Conservation (phyloP, 1,284 basidiomycete species). For the Trametes versicolor region DNA sequence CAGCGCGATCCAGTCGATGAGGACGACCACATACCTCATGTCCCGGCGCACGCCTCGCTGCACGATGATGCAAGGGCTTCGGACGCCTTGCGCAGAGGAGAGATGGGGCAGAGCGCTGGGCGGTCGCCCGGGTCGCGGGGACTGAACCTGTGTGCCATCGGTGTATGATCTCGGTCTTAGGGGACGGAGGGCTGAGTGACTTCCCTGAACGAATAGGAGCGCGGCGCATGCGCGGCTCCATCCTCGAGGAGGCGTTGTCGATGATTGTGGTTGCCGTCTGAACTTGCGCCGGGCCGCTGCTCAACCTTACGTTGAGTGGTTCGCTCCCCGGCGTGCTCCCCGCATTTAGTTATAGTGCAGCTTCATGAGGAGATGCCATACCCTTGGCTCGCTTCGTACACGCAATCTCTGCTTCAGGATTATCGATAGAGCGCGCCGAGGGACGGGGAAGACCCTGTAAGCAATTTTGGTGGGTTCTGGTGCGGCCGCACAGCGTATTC, state of each 20-base stretch:
- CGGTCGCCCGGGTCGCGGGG: conserved; percentile 6
- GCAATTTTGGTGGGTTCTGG: background rate
- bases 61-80: conserved; percentile 19
- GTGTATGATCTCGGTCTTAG: conserved; percentile 19
- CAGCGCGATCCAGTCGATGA: conserved; percentile 16
- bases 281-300: conserved; percentile 5
- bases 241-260: conserved; percentile 18
- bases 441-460: conserved; percentile 5
- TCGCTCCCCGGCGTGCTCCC: background rate
- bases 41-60: conserved; percentile 31
- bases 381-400: background rate
- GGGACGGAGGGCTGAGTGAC: conserved; percentile 11
- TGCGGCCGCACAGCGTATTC: background rate
- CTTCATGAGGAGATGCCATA: background rate
- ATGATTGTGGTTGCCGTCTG: conserved; percentile 13
- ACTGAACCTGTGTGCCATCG: conserved; percentile 24
- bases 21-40: conserved; percentile 24
- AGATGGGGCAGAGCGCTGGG: conserved; percentile 17
- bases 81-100: conserved; percentile 16
- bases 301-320: background rate
- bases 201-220: conserved; percentile 21
- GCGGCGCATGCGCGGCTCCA: conserved; percentile 13
- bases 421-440: conserved; percentile 6
- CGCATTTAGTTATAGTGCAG: conserved; percentile 1
- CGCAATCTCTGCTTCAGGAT: background rate